A percentile compares a stretch with the other conserved stretches of the same genome.
phyloP scores from a whole-genome alignment of 2,329 filamentous ascomycete species.

The Alternaria solani region DNA sequence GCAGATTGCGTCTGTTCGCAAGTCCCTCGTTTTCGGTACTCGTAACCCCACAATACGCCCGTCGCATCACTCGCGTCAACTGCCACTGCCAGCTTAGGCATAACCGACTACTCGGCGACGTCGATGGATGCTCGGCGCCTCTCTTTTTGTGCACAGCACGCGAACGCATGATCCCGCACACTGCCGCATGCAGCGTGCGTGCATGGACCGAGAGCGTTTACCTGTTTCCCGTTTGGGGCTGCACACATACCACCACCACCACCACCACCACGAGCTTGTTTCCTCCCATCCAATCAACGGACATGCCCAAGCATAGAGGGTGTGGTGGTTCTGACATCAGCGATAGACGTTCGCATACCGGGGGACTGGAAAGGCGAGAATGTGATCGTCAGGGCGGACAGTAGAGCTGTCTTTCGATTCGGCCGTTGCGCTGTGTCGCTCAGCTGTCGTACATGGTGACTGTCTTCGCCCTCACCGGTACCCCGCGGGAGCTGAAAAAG shows the following conservation, averaged over 20 bases:
- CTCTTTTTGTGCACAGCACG: not conserved
- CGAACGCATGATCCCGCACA: conserved; percentile 11
- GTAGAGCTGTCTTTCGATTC: not conserved
- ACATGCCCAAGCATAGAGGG: not conserved
- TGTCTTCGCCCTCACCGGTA: not conserved
- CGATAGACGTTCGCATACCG: not conserved
- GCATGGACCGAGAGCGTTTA: not conserved
- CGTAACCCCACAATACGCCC: not conserved
- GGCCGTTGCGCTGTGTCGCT: not conserved
- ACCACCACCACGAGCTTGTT: not conserved
- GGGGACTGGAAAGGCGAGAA: not conserved
- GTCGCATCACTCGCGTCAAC: not conserved
- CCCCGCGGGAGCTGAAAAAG: not conserved
- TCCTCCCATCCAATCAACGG: not conserved
- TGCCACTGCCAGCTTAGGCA: not conserved
- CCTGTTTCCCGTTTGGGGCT: not conserved
- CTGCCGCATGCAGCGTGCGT: conserved; percentile 4
- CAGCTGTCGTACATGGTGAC: not conserved
- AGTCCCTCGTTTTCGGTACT: not conserved
- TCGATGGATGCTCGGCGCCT: not conserved
- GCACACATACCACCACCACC: not conserved
- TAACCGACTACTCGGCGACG: not conserved
- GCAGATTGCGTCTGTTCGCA: too few relatives aligned
- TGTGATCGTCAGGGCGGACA: not conserved
- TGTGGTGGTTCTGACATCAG: not conserved